Evolutionary conservation across 2,329 filamentous ascomycete genomes (phyloP).

Genomic region (Magnaporthales sp.): DNA sequence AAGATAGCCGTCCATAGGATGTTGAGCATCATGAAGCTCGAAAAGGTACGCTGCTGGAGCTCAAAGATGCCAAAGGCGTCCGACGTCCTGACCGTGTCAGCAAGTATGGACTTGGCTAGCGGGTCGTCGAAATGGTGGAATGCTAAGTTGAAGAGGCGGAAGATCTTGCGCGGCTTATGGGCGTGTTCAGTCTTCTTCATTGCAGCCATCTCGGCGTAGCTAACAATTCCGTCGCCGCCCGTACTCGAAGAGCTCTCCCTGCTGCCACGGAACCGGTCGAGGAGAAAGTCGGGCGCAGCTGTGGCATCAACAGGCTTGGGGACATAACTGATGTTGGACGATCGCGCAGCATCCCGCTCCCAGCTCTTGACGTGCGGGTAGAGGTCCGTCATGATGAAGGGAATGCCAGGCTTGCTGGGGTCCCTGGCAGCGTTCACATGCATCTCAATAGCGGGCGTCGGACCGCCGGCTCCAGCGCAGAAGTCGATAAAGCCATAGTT

Average conservation of each 20-base stretch:
- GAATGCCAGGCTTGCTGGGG: constrained; percentile 20
- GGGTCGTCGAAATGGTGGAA: constrained; percentile 71
- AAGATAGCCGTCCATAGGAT: constrained; percentile 42
- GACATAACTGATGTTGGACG: constrained; percentile 51
- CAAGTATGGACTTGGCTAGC: constrained; percentile 50
- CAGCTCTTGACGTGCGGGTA: constrained; percentile 56
- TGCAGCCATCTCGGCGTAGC: constrained; percentile 7
- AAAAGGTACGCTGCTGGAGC: constrained; percentile 56
- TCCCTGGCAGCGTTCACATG: constrained; percentile 41
- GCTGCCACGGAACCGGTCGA: constrained; percentile 15
- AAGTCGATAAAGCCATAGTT: constrained; percentile 64
- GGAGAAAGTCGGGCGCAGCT: constrained; percentile 42
- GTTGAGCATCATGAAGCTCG: constrained; percentile 41
- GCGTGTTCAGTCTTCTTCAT: constrained; percentile 21
- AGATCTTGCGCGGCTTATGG: constrained; percentile 33
- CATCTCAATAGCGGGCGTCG: constrained; percentile 55
- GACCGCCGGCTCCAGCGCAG: constrained; percentile 66
- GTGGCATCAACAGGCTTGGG: constrained; percentile 56
- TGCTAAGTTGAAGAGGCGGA: constrained; percentile 63
- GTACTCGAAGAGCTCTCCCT: neutral
- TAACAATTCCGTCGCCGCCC: neutral
- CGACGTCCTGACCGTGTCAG: constrained; percentile 54
- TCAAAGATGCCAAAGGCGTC: constrained; percentile 67
- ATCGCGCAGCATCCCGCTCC: constrained; percentile 41
- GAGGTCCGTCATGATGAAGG: constrained; percentile 58